Evolutionary conservation across 345 rosid species (phyloP), one percentile per base, ranked within the genome.

Genomic region (Hirschfeldia incana): DNA sequence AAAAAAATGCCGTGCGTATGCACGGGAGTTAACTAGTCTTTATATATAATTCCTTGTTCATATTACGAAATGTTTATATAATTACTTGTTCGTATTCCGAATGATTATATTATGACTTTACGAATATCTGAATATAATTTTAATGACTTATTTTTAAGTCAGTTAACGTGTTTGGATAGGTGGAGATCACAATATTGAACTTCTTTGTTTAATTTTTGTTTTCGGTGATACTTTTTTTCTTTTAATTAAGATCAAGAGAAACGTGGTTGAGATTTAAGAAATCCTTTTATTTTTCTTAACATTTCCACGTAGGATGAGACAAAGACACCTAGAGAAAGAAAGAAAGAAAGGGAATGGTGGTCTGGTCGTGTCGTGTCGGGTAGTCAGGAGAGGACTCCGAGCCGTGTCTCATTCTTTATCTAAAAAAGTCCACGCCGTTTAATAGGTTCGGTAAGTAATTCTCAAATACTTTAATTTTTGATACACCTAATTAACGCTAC

Each of bases 401-500:
- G 42, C 76, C 72, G 42, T 44, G 73, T 58, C 53, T 72, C 17
- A 5, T 1, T 64, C 58, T 3, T 55, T 65, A 49, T 72, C 59
- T 36, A 67, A 73, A 67, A 73, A 34, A 79, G 78, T 73, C 74
- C 51, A 73, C 73, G 27, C 7, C 65, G 26, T 42, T 13, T 59
- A 13, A 21, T 29, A 4, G 4, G 61, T 8, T 15, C 28, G 13
- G 73, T 64, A 64, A 32, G 26, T 30, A 65, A 10, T 65, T 46
- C 55, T 46, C 16, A 13, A 4, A 46, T 46, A 46, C 55, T 46
- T 39, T 39, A 39, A 39, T 2, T 64, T 70, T 59, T 61, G 70
- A 75, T 79, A 79, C 46, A 39, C 46, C 46, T 68, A 62, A 74
- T 75, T 80, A 80, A 74, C 37, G 3, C 53, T 53, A 63, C 51